Evolutionary conservation across 257 asterid genomes (phyloP), one percentile per base, ranked within the genome.

Genomic region (Lavandula angustifolia): DNA sequence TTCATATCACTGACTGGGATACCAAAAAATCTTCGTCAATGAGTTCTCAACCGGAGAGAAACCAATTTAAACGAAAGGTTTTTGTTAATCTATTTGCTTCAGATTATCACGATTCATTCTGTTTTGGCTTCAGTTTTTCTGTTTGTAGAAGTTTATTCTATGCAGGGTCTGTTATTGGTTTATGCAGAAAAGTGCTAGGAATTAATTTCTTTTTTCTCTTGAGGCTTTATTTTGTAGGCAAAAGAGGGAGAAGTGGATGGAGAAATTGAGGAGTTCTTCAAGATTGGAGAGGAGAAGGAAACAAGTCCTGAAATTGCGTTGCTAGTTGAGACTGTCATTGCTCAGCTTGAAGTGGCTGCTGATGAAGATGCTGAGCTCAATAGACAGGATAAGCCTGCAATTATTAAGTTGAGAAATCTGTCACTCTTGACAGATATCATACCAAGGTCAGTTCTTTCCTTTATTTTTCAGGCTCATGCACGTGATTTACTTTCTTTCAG

Each of bases 301-400:
- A 78, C 34, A 54, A 87, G 92, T 44, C 83, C 87, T 11, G 96
- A 87, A 79, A 87, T 85, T 74, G 85, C 88, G 7, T 31, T 85
- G 66, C 79, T 89, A 8, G 98, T 89, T 14, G 92, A 89, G 75
- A 82, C 69, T 44, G 95, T 85, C 53, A 81, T 92, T 88, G 98
- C 92, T 31, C 95, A 92, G 78, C 92, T 92, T 56, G 91, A 88
- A 66, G 79, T 88, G 29, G 95, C 82, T 34, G 98, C 95, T 0
- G 98, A 88, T 74, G 92, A 80, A 61, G 96, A 91, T 62, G 96
- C 88, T 0, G 96, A 86, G 13, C 80, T 90, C 63, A 90, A 90
- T 75, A 74, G 85, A 61, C 91, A 83, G 72, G 79, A 74, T 46
- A 86, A 88, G 71, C 96, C 96, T 33, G 96, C 96, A 6, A 82